Evolutionary conservation across 108 stramenopile genomes (phyloP).

Genomic region (Mediolabrus comicus): DNA sequence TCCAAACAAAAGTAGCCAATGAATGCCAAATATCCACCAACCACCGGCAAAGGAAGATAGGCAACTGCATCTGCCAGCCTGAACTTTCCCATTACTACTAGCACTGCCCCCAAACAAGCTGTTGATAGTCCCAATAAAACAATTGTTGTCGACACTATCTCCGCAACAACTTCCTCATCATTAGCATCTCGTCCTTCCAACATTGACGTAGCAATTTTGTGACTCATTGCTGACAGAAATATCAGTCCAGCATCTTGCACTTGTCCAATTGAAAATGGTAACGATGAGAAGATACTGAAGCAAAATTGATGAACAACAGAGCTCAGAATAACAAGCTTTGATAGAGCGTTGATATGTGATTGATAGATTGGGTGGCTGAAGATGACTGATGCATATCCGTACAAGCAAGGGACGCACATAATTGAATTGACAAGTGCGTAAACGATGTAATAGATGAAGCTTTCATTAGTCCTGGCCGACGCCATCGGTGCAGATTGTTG

Average conservation of each 20-base stretch:
- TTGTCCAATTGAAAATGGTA: conserved; percentile 92
- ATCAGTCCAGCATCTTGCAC: conserved; percentile 98
- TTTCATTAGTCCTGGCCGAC: background rate
- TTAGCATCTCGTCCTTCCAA: conserved; percentile 22
- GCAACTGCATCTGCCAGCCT: conserved; percentile 88
- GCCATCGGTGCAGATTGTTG: background rate
- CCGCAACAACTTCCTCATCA: conserved; percentile 52
- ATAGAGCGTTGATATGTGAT: conserved; percentile 71
- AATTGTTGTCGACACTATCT: conserved; percentile 71
- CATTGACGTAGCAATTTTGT: conserved; percentile 72
- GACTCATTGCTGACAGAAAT: conserved; percentile 89
- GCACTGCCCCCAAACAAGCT: conserved; percentile 72
- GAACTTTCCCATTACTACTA: conserved; percentile 87
- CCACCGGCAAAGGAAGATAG: conserved; percentile 95
- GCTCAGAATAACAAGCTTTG: conserved; percentile 85
- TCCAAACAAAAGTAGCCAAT: conserved; percentile 96
- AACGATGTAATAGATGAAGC: conserved; percentile 44
- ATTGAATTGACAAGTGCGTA: conserved; percentile 66
- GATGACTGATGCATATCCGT: conserved; percentile 90
- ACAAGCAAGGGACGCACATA: conserved; percentile 79
- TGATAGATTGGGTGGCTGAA: conserved; percentile 74
- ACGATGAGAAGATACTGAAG: conserved; percentile 74
- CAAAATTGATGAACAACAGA: conserved; percentile 86
- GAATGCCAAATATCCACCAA: conserved; percentile 86
- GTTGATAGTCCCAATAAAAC: conserved; percentile 77